Evolutionary conservation across 2,329 filamentous ascomycete species (phyloP).

Genomic region (Alternaria ventricosa): DNA sequence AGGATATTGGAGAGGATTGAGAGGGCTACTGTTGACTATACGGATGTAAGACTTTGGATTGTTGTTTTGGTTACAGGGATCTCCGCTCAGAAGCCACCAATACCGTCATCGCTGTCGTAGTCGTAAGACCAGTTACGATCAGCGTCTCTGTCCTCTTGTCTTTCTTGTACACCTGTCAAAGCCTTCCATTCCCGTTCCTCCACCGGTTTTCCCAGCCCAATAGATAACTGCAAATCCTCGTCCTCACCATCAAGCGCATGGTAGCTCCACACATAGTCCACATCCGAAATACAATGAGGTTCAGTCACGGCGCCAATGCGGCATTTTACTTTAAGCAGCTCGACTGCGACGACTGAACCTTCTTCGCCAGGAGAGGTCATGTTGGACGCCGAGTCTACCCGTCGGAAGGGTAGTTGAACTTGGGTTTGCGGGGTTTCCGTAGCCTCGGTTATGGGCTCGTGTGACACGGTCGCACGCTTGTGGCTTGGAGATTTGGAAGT

Average conservation of each 20-base stretch:
- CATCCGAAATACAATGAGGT: constrained; percentile 37
- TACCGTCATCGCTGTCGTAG: constrained; percentile 6
- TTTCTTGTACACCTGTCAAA: too few species aligned
- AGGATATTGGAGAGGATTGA: not conserved
- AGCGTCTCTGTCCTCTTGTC: too few species aligned
- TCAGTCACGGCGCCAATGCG: constrained; percentile 28
- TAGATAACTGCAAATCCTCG: constrained; percentile 32
- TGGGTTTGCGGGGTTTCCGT: constrained; percentile 1
- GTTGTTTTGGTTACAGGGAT: not conserved
- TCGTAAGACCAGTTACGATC: not conserved
- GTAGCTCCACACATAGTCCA: constrained; percentile 38
- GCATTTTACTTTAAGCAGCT: constrained; percentile 35
- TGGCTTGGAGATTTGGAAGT: constrained; percentile 38
- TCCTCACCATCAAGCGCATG: constrained; percentile 25
- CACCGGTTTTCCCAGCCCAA: constrained; percentile 35
- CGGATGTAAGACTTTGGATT: not conserved
- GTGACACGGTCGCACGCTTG: not conserved
- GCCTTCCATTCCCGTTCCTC: constrained; percentile 24
- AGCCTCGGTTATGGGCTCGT: constrained; percentile 1
- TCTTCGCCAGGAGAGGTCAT: constrained; percentile 7
- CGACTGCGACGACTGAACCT: constrained; percentile 25
- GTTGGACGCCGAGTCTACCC: constrained; percentile 29
- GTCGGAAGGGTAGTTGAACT: constrained; percentile 23
- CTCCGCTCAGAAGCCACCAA: constrained; percentile 5
- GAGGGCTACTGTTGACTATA: not conserved